Conservation (phyloP, 768 basidiomycete genomes). For the Clitopilus hobsonii region DNA sequence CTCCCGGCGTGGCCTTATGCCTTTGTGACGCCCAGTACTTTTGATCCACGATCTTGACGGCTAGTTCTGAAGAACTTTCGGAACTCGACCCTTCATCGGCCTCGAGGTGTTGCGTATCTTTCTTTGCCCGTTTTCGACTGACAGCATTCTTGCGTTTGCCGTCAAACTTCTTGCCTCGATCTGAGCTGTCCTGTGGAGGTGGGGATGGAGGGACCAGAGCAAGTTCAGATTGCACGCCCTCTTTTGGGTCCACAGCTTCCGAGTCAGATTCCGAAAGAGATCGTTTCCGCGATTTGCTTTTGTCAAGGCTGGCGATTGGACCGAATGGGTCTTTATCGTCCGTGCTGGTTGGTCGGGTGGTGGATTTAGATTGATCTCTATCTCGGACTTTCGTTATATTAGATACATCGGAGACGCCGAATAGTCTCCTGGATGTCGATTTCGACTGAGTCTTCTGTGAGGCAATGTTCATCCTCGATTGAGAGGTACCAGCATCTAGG, state of each 20-base stretch:
- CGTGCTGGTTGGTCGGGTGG: not conserved
- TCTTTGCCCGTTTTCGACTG: constrained; percentile 46
- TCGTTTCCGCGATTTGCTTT: constrained; percentile 34
- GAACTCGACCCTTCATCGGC: constrained; percentile 25
- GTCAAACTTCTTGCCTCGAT: constrained; percentile 17
- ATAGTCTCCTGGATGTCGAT: constrained; percentile 3
- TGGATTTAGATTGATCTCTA: not conserved
- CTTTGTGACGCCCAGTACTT: constrained; percentile 7
- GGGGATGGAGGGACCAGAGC: constrained; percentile 66
- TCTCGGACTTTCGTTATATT: not conserved
- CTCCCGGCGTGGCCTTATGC: constrained; percentile 12
- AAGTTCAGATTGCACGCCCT: constrained; percentile 13
- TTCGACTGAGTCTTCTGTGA: constrained; percentile 8
- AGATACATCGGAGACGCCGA: not conserved
- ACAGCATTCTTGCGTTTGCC: constrained; percentile 25
- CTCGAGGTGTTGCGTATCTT: constrained; percentile 23
- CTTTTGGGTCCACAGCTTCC: constrained; percentile 15
- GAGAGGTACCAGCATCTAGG: constrained; percentile 5
- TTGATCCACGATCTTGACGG: constrained; percentile 29
- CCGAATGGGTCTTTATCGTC: not conserved
- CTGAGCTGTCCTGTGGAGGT: constrained; percentile 34
- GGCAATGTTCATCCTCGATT: constrained; percentile 4
- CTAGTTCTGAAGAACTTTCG: constrained; percentile 17
- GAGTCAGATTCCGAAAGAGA: constrained; percentile 28
- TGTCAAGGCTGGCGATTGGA: not conserved